Evolutionary conservation across 2,329 filamentous ascomycete species (phyloP), one percentile per base, ranked within the genome.

Genomic region (Colletotrichum ledebouriae): DNA sequence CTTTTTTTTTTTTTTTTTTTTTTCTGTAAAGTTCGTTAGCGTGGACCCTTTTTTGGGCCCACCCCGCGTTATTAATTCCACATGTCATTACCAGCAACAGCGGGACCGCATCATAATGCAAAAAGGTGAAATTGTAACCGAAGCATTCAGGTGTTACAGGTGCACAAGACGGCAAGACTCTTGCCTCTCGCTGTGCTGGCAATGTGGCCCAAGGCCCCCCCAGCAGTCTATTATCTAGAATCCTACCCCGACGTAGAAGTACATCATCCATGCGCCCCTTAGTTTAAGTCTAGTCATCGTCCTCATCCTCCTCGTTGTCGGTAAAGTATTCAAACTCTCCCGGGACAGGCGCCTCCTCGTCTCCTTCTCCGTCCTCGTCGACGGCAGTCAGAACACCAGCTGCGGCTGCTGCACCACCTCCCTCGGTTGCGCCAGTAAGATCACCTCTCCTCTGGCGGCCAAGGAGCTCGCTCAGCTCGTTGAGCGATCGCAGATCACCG

Each of bases 301-400:
- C 82, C 15, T 83, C 37, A 39, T 15, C 80, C 37, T 84, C 84
- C 50, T 88, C 89, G 2, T 84, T 86, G 61, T 93, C 92, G 5
- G 90, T 90, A 73, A 91, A 89, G 78, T 96, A 94, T 69, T 95
- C 92, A 79, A 96, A 96, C 59, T 93, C 90, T 11, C 82, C 81
- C 5, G 93, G 93, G 6, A 88, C 78, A 42, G 86, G 82, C 2
- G 93, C 93, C 76, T 95, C 93, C 73, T 92, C 90, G 12, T 87
- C 90, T 39, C 85, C 90, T 70, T 93, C 91, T 10, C 85, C 89
- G 74, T 95, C 92, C 78, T 98, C 95, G 74, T 98, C 94, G 4
- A 97, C 89, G 6, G 94, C 91, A 4, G 92, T 97, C 73, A 97
- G 82, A 2, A 97, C 93, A 63, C 91, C 92, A 0, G 92, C 93